These are phyloP conservation scores for Austroboletus rostrupii DNA, from an alignment of 1,284 basidiomycete species.

Conservation along the genomic window DNA sequence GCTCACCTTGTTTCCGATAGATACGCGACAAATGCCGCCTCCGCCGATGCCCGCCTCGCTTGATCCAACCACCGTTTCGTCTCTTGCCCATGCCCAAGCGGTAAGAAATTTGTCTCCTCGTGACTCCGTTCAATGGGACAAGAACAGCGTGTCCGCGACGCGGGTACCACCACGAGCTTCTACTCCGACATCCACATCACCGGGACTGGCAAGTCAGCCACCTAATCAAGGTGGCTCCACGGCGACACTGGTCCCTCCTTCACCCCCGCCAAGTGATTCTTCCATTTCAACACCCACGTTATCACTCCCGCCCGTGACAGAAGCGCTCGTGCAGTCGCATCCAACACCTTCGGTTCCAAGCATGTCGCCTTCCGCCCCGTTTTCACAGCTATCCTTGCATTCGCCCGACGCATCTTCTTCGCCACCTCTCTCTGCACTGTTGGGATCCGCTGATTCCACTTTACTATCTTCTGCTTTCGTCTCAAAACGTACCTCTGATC, in stretches of 20 bases:
- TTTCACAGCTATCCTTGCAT: conserved; percentile 36
- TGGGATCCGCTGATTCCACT: conserved; percentile 6
- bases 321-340: background rate
- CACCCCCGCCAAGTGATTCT: conserved; percentile 1
- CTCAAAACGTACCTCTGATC: conserved; percentile 5
- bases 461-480: background rate
- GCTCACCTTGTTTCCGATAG: conserved; percentile 15
- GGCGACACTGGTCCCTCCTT: background rate
- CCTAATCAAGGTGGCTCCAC: conserved; percentile 1
- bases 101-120: conserved; percentile 19
- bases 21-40: conserved; percentile 40
- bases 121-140: conserved; percentile 15
- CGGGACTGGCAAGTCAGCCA: conserved; percentile 7
- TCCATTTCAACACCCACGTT: conserved; percentile 5
- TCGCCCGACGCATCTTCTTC: conserved; percentile 24
- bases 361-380: conserved; percentile 35
- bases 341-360: conserved; percentile 8
- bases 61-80: conserved; percentile 35
- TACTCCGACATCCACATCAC: conserved; percentile 1
- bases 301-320: background rate
- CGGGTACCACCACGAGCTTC: conserved; percentile 9
- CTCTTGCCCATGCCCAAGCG: conserved; percentile 20
- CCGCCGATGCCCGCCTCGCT: conserved; percentile 43
- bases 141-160: conserved; percentile 7
- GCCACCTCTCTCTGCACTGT: conserved; percentile 7